phyloP scores from a whole-genome alignment of 176 grass and related monocot genomes.

The Dactylis glomerata region DNA sequence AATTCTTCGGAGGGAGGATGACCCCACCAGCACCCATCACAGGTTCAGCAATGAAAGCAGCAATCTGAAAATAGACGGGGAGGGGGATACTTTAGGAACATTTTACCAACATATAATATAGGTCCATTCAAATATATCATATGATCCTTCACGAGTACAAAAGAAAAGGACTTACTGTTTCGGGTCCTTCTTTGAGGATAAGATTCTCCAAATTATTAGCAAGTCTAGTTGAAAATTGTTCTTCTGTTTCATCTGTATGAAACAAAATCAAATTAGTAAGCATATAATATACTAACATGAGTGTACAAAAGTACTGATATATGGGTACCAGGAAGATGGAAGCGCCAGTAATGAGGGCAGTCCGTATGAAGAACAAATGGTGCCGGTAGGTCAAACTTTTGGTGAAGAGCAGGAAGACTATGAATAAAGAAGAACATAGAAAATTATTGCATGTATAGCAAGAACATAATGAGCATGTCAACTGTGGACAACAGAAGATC shows the following conservation, averaged over 20 bases:
- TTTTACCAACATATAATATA: background rate
- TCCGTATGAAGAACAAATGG: conserved; percentile 91
- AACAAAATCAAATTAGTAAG: background rate
- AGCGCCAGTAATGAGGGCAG: conserved; percentile 94
- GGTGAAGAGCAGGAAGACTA: conserved; percentile 89
- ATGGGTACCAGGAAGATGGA: conserved; percentile 65
- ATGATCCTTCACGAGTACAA: background rate
- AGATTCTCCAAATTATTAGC: conserved; percentile 88
- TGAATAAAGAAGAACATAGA: conserved; percentile 22
- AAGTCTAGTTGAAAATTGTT: conserved; percentile 86
- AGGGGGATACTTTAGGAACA: background rate
- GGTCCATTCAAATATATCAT: background rate
- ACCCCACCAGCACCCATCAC: conserved; percentile 97
- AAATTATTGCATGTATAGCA: background rate
- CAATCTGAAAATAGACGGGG: conserved; percentile 54
- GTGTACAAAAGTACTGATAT: background rate
- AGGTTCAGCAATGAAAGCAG: conserved; percentile 97
- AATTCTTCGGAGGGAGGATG: conserved; percentile 81
- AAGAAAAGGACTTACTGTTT: conserved; percentile 55
- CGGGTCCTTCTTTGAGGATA: conserved; percentile 95
- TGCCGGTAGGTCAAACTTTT: conserved; percentile 95
- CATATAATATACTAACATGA: background rate
- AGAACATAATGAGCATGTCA: background rate
- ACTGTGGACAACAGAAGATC: background rate
- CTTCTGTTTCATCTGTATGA: conserved; percentile 82